Evolutionary conservation across 805 yeast species (phyloP), one percentile per base, ranked within the genome.

Genomic region (Yarrowia deformans): DNA sequence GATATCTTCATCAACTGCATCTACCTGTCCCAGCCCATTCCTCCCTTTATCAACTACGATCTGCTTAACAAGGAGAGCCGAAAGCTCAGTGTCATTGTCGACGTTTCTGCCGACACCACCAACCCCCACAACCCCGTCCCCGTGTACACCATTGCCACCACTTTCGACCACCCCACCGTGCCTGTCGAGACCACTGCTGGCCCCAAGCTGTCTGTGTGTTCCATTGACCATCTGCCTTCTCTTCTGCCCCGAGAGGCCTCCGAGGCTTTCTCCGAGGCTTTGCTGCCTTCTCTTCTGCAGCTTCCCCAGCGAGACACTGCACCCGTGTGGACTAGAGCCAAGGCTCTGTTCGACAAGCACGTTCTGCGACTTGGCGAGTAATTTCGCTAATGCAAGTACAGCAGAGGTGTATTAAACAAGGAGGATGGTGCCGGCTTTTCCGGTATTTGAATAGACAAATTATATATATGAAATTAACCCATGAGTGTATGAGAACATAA

Each of bases 51-150:
- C 77, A 87, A 89, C 80, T 80, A 78, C 74, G 90, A 90, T 40
- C 79, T 85, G 70, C 84, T 95, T 78, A 90, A 90, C 81, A 79
- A 77, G 70, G 80, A 82, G 54, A 80, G 82, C 72, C 91, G 99
- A 87, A 89, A 84, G 73, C 85, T 95, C 77, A 87, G 94, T 80
- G 91, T 96, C 18, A 92, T 95, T 71, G 98, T 95, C 67, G 99
- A 95, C 79, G 99, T 95, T 70, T 91, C 97, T 67, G 99, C 99
- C 69, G 99, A 95, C 81, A 95, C 98, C 60, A 95, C 99, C 69
- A 95, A 95, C 80, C 98, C 98, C 71, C 94, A 93, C 84, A 95
- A 95, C 82, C 99, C 99, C 70, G 86, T 95, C 70, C 99, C 99
- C 71, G 94, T 95, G 68, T 96, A 95, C 80, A 83, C 87, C 32